A percentile compares a stretch with the other conserved stretches of the same genome.
phyloP scores from a whole-genome alignment of 345 rosid species.

The Mallotus nudiflorus region DNA sequence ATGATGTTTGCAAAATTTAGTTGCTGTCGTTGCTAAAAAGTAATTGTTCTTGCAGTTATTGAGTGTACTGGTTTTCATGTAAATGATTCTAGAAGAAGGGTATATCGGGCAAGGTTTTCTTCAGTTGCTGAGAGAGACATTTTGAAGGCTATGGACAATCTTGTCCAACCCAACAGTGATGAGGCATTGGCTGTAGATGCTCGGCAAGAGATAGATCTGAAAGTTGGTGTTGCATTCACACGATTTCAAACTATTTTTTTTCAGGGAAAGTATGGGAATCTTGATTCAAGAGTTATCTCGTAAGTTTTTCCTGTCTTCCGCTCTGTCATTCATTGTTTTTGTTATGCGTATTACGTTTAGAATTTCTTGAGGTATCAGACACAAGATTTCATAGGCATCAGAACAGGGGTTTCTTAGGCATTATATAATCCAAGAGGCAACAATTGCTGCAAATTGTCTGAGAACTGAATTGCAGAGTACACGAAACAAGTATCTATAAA shows the following conservation, averaged over 20 bases:
- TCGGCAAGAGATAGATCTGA: constrained; percentile 97
- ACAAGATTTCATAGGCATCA: too few relatives aligned
- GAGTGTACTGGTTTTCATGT: constrained; percentile 68
- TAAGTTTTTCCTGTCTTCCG: constrained; percentile 42
- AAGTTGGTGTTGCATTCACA: constrained; percentile 98
- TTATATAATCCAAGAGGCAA: too few relatives aligned
- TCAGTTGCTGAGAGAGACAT: constrained; percentile 96
- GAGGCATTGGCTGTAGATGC: constrained; percentile 98
- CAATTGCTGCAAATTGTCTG: too few relatives aligned
- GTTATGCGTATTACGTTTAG: too few relatives aligned
- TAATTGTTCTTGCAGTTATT: constrained; percentile 54
- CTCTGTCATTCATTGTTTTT: neutral
- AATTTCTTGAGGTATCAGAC: too few relatives aligned
- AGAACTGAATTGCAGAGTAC: too few relatives aligned
- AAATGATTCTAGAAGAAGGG: constrained; percentile 56
- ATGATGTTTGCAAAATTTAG: neutral
- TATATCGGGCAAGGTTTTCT: constrained; percentile 87
- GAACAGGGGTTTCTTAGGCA: too few relatives aligned
- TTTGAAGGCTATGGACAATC: constrained; percentile 80
- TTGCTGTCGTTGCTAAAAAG: constrained; percentile 9
- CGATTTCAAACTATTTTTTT: constrained; percentile 90
- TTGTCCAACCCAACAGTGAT: constrained; percentile 74
- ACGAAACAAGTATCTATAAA: too few relatives aligned
- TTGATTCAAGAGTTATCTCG: constrained; percentile 96
- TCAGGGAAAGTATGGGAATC: constrained; percentile 95